A percentile compares a stretch with the other conserved stretches of the same genome.
These are phyloP conservation scores for Aristolochia contorta DNA, from an alignment of 164 flowering plant genomes.

Conservation along the genomic window DNA sequence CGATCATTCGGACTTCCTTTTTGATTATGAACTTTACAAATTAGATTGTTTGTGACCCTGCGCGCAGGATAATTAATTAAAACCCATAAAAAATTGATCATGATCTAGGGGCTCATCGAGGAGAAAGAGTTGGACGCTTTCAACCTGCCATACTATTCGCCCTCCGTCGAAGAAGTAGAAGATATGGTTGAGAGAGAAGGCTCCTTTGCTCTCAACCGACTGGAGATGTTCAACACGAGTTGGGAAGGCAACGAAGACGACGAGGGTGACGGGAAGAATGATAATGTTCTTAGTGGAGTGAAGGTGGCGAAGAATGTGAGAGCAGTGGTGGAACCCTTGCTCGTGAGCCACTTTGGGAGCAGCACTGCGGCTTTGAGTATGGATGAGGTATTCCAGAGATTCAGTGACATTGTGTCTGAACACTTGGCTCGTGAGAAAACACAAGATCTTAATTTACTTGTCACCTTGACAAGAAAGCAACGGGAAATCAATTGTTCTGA, in stretches of 20 bases:
- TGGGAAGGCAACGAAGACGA: slow-evolving; percentile 17
- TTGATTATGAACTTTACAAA: background rate
- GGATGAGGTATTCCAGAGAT: slow-evolving; percentile 46
- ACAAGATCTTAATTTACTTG: background rate
- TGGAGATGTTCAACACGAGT: slow-evolving; percentile 14
- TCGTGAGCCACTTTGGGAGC: slow-evolving; percentile 58
- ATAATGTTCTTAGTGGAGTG: background rate
- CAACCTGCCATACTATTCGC: slow-evolving; percentile 45
- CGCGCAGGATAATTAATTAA: too few species aligned
- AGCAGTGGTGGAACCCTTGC: slow-evolving; percentile 53
- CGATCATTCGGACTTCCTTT: too few species aligned
- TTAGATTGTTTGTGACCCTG: too few species aligned
- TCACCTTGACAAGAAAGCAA: background rate
- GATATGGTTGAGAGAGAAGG: slow-evolving; percentile 32
- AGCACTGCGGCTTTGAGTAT: slow-evolving; percentile 15
- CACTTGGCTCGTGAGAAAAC: slow-evolving; percentile 19
- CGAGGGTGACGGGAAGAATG: background rate
- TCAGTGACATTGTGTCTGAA: slow-evolving; percentile 42
- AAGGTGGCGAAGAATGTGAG: slow-evolving; percentile 30
- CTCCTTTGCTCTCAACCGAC: slow-evolving; percentile 26
- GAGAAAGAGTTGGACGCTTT: slow-evolving; percentile 36
- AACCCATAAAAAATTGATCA: background rate
- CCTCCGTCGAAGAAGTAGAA: slow-evolving; percentile 35
- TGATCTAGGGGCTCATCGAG: slow-evolving; percentile 38
- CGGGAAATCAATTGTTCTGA: background rate